Base-by-base conservation (phyloP, 192 early-diverging fungal species). In the Linnemannia zychae region DNA sequence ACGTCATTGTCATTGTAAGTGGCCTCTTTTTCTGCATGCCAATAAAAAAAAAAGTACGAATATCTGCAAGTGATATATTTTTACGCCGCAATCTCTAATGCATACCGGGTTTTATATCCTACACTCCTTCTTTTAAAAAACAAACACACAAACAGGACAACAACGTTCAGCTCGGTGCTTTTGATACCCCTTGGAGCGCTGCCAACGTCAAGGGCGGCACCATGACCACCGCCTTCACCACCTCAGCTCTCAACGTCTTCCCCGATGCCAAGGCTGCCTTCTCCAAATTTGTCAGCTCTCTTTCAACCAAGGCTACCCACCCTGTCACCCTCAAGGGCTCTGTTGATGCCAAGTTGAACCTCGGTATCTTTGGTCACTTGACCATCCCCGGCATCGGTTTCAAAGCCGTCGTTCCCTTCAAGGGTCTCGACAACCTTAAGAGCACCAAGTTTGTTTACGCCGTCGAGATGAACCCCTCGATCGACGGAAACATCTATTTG, bases 261-360 rank as follows among this genome's bases (percentile, higher is more conserved):
- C 47, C 76, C 7, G 66, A 28, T 12, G 36, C 82, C 9, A 77
- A 84, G 11, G 20, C 72, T 2, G 77, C 76, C 46, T 84, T 84
- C 82, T 50, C 72, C 17, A 24, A 13, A 40, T 84, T 84, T 44
- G 66, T 84, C 20, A 44, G 72, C 31, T 40, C 72, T 17, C 57
- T 84, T 12, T 71, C 82, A 3, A 75, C 77, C 34, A 37, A 34
- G 44, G 67, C 67, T 0, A 63, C 77, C 11, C 75, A 84, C 34
- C 46, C 74, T 7, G 28, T 75, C 24, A 74, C 71, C 15, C 82
- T 84, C 17, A 24, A 84, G 73, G 82, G 82, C 15, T 31, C 82
- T 17, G 82, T 84, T 9, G 82, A 84, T 66, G 82, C 72, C 60
- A 69, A 84, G 46, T 13, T 84, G 67, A 79, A 84, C 73, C 75